Evolutionary conservation across 1,284 basidiomycete genomes (phyloP).

Genomic region (Apiotrichum domesticum): DNA sequence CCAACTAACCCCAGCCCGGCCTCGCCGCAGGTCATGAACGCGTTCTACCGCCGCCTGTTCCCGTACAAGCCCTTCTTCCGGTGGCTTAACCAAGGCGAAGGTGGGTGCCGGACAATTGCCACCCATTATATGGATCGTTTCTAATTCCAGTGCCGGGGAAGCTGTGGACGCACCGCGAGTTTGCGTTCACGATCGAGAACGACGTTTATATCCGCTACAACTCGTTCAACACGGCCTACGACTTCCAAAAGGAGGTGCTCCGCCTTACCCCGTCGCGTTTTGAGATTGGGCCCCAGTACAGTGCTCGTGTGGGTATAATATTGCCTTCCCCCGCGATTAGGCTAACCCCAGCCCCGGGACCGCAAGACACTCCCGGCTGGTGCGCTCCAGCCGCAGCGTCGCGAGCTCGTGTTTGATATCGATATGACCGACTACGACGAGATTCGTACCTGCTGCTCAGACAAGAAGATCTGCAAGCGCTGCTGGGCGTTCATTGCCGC

Average conservation of each 20-base stretch:
- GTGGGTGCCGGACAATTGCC: slow-evolving; percentile 22
- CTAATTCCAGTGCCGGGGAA: slow-evolving; percentile 50
- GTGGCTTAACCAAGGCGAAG: slow-evolving; percentile 91
- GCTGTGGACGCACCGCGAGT: slow-evolving; percentile 87
- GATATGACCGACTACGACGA: slow-evolving; percentile 99
- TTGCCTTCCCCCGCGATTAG: too few relatives aligned
- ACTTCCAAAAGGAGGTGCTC: slow-evolving; percentile 86
- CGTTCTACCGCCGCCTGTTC: slow-evolving; percentile 86
- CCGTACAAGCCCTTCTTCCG: slow-evolving; percentile 89
- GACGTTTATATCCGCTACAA: slow-evolving; percentile 95
- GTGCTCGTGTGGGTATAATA: slow-evolving; percentile 60
- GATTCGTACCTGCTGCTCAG: slow-evolving; percentile 89
- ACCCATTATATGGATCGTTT: background rate
- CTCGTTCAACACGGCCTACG: slow-evolving; percentile 76
- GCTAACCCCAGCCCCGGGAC: slow-evolving; percentile 66
- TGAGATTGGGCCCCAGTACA: slow-evolving; percentile 94
- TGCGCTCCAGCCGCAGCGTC: slow-evolving; percentile 68
- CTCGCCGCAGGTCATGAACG: slow-evolving; percentile 66
- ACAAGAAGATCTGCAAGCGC: slow-evolving; percentile 81
- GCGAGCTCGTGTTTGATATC: slow-evolving; percentile 98
- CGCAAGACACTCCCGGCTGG: slow-evolving; percentile 74
- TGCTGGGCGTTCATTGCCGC: slow-evolving; percentile 95
- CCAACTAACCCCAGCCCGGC: slow-evolving; percentile 38
- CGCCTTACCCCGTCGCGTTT: slow-evolving; percentile 82
- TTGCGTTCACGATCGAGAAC: slow-evolving; percentile 88